phyloP scores from a whole-genome alignment of 129 eudicot species.

The Flaveria ramosissima region DNA sequence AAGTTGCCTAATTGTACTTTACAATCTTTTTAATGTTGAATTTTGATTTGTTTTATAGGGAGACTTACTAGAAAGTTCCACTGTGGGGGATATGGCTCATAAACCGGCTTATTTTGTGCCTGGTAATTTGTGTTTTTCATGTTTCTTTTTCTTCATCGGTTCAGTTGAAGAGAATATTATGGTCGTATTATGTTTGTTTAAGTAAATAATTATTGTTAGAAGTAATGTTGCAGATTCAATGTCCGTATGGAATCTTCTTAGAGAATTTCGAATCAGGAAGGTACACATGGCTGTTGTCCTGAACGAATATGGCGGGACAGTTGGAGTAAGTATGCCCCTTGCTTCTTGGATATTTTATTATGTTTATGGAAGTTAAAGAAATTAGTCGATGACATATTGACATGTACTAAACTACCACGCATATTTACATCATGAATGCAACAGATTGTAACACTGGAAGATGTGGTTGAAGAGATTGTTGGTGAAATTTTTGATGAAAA shows the following conservation, averaged over 20 bases:
- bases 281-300: slow-evolving; percentile 99
- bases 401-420: neutral
- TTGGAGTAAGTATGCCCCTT: slow-evolving; percentile 67
- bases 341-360: neutral
- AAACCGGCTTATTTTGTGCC: slow-evolving; percentile 97
- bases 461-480: slow-evolving; percentile 98
- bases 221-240: slow-evolving; percentile 73
- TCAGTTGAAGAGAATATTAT: slow-evolving; percentile 1
- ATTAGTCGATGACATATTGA: neutral
- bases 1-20: slow-evolving; percentile 17
- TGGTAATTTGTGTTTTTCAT: slow-evolving; percentile 43
- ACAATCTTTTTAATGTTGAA: slow-evolving; percentile 29
- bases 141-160: neutral
- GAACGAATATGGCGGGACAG: slow-evolving; percentile 97
- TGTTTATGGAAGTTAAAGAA: neutral
- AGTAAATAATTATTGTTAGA: slow-evolving; percentile 2
- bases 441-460: slow-evolving; percentile 96
- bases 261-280: slow-evolving; percentile 97
- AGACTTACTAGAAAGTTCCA: slow-evolving; percentile 77
- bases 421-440: slow-evolving; percentile 25
- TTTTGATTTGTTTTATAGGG: slow-evolving; percentile 79
- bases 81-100: slow-evolving; percentile 90
- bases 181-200: neutral
- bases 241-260: slow-evolving; percentile 99
- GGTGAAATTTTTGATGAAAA: slow-evolving; percentile 98